Conservation (phyloP, 768 basidiomycete species). For the Trametes meyenii region DNA sequence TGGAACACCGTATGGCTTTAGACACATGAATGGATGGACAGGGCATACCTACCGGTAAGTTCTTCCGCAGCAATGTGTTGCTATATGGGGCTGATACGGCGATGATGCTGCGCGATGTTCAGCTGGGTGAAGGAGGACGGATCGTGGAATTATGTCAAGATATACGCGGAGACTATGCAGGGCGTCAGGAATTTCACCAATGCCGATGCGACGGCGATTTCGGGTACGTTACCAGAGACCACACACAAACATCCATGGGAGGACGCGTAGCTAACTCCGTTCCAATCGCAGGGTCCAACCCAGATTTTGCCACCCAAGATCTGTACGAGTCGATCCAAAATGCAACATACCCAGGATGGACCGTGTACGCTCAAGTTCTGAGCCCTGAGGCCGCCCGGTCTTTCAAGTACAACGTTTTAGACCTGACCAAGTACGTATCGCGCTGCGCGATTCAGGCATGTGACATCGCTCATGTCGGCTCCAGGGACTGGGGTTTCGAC, state of each 20-base stretch:
- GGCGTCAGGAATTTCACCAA: constrained; percentile 42
- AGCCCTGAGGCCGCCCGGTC: constrained; percentile 53
- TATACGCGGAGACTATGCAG: constrained; percentile 35
- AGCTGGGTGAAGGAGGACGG: constrained; percentile 48
- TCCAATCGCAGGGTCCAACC: constrained; percentile 31
- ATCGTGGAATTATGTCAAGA: constrained; percentile 57
- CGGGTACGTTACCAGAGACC: constrained; percentile 34
- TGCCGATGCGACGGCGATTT: constrained; percentile 36
- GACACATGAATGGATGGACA: constrained; percentile 53
- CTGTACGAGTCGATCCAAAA: constrained; percentile 57
- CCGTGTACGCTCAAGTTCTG: constrained; percentile 58
- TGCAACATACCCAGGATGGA: constrained; percentile 57
- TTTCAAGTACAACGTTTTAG: constrained; percentile 53
- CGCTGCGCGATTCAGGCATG: neutral
- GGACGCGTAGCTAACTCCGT: neutral
- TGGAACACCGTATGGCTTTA: constrained; percentile 54
- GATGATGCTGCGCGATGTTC: neutral
- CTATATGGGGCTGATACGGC: neutral
- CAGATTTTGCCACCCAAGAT: constrained; percentile 59
- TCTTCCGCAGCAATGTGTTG: neutral
- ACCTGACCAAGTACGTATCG: constrained; percentile 48
- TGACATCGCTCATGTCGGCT: neutral
- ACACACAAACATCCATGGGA: neutral
- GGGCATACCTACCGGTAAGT: constrained; percentile 49
- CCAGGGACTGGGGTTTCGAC: constrained; percentile 40